A percentile compares a stretch with the other conserved stretches of the same genome.
Conservation (phyloP, 306 rosid genomes). For the Lotus japonicus region DNA sequence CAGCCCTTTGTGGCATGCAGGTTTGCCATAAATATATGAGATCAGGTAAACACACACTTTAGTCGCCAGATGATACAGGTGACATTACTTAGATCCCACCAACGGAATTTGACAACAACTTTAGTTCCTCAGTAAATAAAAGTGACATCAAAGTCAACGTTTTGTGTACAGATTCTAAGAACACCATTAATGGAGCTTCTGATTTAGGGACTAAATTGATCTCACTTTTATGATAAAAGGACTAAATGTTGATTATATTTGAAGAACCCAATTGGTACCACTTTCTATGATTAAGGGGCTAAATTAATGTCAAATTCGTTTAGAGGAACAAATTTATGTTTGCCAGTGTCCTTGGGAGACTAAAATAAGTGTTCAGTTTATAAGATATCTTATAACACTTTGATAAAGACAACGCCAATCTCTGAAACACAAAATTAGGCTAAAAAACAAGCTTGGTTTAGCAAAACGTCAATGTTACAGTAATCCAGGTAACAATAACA, state of each 20-base stretch:
- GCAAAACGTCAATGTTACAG: no score
- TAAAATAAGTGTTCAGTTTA: no score
- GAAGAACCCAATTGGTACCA: neutral
- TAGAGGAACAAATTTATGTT: no score
- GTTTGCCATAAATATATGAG: neutral
- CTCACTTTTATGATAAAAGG: neutral
- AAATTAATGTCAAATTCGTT: no score
- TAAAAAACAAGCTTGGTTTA: no score
- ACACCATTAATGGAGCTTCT: neutral
- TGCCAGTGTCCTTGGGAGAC: no score
- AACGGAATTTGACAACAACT: neutral
- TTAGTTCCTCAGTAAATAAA: neutral
- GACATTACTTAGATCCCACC: neutral
- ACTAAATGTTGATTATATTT: neutral
- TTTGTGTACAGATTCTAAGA: neutral
- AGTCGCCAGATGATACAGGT: neutral
- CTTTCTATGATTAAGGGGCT: neutral
- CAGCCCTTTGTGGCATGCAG: neutral
- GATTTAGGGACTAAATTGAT: conserved; percentile 2
- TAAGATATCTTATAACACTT: no score
- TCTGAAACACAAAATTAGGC: no score
- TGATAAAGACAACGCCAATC: no score
- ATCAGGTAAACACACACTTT: neutral
- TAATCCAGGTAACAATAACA: no score
- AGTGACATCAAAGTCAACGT: neutral